These are phyloP conservation scores for Hypoxylon crocopeplum DNA, from an alignment of 495 filamentous ascomycete species.

Conservation along the genomic window DNA sequence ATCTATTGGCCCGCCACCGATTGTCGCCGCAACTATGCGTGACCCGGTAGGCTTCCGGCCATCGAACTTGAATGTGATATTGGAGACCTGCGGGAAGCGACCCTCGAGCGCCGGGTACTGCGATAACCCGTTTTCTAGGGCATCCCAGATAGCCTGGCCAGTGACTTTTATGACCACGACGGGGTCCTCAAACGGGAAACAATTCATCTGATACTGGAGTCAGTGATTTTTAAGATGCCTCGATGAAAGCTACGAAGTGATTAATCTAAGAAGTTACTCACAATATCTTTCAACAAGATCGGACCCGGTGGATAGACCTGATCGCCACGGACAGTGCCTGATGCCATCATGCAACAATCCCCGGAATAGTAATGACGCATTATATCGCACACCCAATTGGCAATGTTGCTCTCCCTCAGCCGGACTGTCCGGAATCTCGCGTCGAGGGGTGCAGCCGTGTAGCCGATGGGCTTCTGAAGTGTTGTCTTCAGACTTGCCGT, in stretches of 20 bases:
- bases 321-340: constrained; percentile 88
- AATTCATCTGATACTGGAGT: constrained; percentile 50
- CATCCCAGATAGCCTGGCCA: constrained; percentile 72
- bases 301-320: constrained; percentile 86
- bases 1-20: constrained; percentile 67
- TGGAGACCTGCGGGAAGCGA: constrained; percentile 80
- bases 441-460: constrained; percentile 79
- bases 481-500: constrained; percentile 74
- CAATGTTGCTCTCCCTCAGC: constrained; percentile 77
- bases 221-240: constrained; percentile 19
- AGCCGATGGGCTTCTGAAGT: constrained; percentile 83
- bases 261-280: constrained; percentile 15
- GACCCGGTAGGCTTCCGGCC: constrained; percentile 62
- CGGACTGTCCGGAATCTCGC: constrained; percentile 85
- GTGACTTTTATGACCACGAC: constrained; percentile 75
- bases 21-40: constrained; percentile 66
- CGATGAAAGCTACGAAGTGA: neutral
- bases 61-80: constrained; percentile 76
- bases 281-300: constrained; percentile 76
- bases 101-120: constrained; percentile 85
- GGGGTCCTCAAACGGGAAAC: constrained; percentile 93
- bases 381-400: constrained; percentile 89
- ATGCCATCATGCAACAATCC: constrained; percentile 84
- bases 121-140: constrained; percentile 82
- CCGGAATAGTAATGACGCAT: constrained; percentile 82